phyloP scores from a whole-genome alignment of 176 grass and related monocot species.

The Rhipidocladum racemiflorum region DNA sequence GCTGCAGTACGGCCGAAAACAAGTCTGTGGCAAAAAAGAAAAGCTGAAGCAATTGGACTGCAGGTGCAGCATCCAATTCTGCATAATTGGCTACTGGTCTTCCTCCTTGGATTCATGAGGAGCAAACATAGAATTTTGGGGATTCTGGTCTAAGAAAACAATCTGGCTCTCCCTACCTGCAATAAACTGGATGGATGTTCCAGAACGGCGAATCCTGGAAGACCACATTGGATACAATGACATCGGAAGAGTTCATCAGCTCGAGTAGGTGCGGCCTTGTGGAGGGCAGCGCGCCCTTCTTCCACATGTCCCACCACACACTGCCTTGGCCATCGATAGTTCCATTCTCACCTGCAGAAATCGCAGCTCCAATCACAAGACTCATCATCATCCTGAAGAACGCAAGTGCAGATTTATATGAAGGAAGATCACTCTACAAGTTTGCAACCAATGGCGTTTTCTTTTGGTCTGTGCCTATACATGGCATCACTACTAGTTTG shows the following conservation, averaged over 20 bases:
- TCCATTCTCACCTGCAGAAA: constrained; percentile 70
- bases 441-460: not conserved
- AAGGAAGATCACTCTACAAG: not conserved
- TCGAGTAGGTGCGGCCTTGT: constrained; percentile 80
- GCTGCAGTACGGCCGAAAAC: constrained; percentile 8
- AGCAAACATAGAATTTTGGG: not conserved
- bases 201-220: constrained; percentile 86
- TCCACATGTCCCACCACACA: constrained; percentile 97
- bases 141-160: not conserved
- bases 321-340: constrained; percentile 89
- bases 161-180: constrained; percentile 42
- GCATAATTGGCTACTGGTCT: not conserved
- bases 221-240: constrained; percentile 68
- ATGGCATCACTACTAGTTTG: not conserved
- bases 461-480: not conserved
- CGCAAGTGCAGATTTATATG: not conserved
- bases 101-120: not conserved
- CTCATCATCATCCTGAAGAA: not conserved
- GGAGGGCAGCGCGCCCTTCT: constrained; percentile 63
- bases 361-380: not conserved
- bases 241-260: constrained; percentile 75
- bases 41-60: constrained; percentile 1
- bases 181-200: constrained; percentile 99
- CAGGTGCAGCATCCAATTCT: not conserved
- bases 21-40: not conserved